Base-by-base conservation (phyloP, 345 rosid species). In the Isatis tinctoria region DNA sequence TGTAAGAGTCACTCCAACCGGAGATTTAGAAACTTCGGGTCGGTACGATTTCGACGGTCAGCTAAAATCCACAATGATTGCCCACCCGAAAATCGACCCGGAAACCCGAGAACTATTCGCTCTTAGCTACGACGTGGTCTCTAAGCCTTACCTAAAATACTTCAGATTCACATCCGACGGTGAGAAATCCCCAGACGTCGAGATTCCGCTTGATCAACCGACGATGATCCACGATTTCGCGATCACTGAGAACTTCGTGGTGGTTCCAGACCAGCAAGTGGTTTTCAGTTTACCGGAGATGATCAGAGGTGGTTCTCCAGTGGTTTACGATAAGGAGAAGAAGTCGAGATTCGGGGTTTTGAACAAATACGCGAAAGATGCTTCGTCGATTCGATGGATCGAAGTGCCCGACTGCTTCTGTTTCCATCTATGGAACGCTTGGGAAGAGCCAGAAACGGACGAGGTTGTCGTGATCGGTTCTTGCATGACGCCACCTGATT, bases 181-280 rank as follows among this genome's bases (percentile, higher is more conserved):
- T 2, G 73, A 62, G 28, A 92, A 92, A 75, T 85, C 93, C 1
- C 82, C 70, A 0, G 92, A 92, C 53, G 87, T 92, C 9, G 93
- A 89, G 52, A 92, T 92, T 4, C 85, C 83, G 2, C 76, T 92
- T 5, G 86, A 74, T 8, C 74, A 82, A 62, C 94, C 97, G 2
- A 92, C 97, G 10, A 90, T 92, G 97, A 85, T 89, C 74, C 97
- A 92, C 54, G 96, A 92, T 32, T 92, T 92, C 65, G 92, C 96
- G 0, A 83, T 92, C 75, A 92, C 97, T 0, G 85, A 92, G 74
- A 84, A 67, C 1, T 84, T 86, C 44, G 92, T 92, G 16, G 90
- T 92, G 69, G 69, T 92, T n/a, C 97, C 96, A 1, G 97, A 89
- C 40, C 97, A 89, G 37, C 97, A 92, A 76, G 88, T 92, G 20